Evolutionary conservation across 2,329 filamentous ascomycete species (phyloP).

Genomic region (Zasmidium cellare): DNA sequence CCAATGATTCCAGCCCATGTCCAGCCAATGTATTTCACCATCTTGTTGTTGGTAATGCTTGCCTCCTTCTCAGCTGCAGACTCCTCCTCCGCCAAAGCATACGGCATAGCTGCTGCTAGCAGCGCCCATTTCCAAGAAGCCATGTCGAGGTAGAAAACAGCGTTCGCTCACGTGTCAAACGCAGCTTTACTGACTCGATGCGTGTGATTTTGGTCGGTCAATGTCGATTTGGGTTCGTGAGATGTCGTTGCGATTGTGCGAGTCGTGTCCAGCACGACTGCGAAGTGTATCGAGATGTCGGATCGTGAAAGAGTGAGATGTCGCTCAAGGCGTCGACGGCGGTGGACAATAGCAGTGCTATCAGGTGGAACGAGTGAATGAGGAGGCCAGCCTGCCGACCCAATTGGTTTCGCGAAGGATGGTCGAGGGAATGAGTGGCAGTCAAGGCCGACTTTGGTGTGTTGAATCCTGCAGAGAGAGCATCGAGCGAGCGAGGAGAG

Average conservation of each 20-base stretch:
- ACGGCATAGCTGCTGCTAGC: constrained; percentile 15
- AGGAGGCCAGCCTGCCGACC: not conserved
- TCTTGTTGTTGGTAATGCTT: constrained; percentile 29
- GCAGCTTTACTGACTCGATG: not conserved
- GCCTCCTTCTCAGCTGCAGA: constrained; percentile 16
- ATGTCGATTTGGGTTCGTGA: not conserved
- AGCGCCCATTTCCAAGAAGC: constrained; percentile 17
- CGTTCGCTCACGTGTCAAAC: not conserved
- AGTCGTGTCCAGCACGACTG: not conserved
- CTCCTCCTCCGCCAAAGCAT: constrained; percentile 9
- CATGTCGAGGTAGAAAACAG: constrained; percentile 8
- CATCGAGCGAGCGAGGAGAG: not conserved
- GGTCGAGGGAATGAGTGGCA: not conserved
- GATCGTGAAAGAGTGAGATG: not conserved
- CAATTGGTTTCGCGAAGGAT: not conserved
- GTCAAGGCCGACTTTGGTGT: not conserved
- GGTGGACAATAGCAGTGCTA: not conserved
- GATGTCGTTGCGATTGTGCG: not conserved
- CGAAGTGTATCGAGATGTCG: not conserved
- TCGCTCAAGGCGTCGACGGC: not conserved
- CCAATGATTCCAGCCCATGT: constrained; percentile 64
- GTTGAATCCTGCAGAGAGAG: not conserved
- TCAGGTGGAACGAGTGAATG: not conserved
- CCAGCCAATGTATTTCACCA: constrained; percentile 36
- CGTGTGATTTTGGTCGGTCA: not conserved